Conservation (phyloP, 805 yeast species). For the Clavispora phyllophila region DNA sequence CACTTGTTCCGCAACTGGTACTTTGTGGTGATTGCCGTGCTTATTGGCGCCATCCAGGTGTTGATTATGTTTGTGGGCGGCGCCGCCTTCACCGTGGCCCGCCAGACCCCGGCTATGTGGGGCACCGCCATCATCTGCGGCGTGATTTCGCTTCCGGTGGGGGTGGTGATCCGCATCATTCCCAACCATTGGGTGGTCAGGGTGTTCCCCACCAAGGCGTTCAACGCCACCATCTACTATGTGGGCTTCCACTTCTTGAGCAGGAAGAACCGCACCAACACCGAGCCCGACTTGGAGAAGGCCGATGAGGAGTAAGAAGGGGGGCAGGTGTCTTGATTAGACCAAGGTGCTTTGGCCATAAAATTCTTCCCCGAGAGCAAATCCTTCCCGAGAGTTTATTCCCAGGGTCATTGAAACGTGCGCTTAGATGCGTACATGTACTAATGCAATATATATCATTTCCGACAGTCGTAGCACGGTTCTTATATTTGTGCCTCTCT, state of each 20-base stretch:
- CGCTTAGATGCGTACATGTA: too few relatives aligned
- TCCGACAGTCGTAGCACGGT: too few relatives aligned
- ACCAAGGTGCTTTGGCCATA: too few relatives aligned
- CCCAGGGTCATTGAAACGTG: too few relatives aligned
- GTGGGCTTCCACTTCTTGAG: conserved; percentile 33
- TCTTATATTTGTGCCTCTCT: too few relatives aligned
- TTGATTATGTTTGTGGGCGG: conserved; percentile 97
- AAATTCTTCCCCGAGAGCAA: too few relatives aligned
- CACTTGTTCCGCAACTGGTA: conserved; percentile 80
- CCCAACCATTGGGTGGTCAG: conserved; percentile 75
- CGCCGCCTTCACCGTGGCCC: conserved; percentile 78
- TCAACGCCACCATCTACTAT: conserved; percentile 34
- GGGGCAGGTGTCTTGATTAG: background rate
- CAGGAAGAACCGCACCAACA: conserved; percentile 21
- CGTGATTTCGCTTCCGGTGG: conserved; percentile 72
- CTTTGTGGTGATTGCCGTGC: conserved; percentile 62
- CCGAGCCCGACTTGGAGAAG: conserved; percentile 17
- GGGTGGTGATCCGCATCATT: conserved; percentile 65
- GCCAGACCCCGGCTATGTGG: conserved; percentile 87
- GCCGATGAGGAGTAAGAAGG: conserved; percentile 1
- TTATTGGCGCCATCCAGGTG: conserved; percentile 82
- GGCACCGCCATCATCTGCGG: conserved; percentile 83
- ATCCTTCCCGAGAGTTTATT: too few relatives aligned
- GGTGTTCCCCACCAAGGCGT: conserved; percentile 59
- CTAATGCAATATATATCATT: too few relatives aligned